Conservation (phyloP, 2,329 filamentous ascomycete genomes). For the Trichoderma koningiopsis region DNA sequence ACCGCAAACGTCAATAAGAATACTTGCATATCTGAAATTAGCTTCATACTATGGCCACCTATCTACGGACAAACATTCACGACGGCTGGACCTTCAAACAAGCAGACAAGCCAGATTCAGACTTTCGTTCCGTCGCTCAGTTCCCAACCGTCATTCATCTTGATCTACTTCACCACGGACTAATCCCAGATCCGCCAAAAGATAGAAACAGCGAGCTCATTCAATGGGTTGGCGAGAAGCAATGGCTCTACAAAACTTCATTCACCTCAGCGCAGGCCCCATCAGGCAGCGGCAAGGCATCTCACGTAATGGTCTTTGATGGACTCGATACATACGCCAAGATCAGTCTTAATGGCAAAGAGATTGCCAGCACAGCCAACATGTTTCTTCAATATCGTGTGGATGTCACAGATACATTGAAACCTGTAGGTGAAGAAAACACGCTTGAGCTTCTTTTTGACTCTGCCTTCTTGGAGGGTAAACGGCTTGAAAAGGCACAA, state of each 20-base stretch:
- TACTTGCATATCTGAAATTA: rapidly evolving
- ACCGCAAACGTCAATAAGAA: neutral
- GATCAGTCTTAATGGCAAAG: slow-evolving; percentile 9
- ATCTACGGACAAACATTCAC: neutral
- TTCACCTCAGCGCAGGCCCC: neutral
- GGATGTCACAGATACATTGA: neutral
- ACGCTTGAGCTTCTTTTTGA: slow-evolving; percentile 19
- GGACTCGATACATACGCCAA: slow-evolving; percentile 20
- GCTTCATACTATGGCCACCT: no score
- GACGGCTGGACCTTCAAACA: slow-evolving; percentile 9
- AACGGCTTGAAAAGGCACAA: slow-evolving; percentile 15
- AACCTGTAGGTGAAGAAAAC: neutral
- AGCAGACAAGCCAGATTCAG: slow-evolving; percentile 13
- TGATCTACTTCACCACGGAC: neutral
- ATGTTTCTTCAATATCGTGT: slow-evolving; percentile 22
- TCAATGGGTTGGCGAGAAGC: slow-evolving; percentile 19
- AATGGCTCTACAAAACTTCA: slow-evolving; percentile 10
- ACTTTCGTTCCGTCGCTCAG: slow-evolving; percentile 6
- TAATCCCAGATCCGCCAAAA: slow-evolving; percentile 13
- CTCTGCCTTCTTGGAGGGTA: slow-evolving; percentile 17
- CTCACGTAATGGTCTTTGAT: slow-evolving; percentile 2
- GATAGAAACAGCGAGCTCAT: slow-evolving; percentile 14
- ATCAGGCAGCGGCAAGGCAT: neutral
- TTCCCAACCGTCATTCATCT: slow-evolving; percentile 20
- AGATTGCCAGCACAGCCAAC: slow-evolving; percentile 12